Evolutionary conservation across 2,329 filamentous ascomycete species (phyloP).

Genomic region (Macroventuria anomochaeta): DNA sequence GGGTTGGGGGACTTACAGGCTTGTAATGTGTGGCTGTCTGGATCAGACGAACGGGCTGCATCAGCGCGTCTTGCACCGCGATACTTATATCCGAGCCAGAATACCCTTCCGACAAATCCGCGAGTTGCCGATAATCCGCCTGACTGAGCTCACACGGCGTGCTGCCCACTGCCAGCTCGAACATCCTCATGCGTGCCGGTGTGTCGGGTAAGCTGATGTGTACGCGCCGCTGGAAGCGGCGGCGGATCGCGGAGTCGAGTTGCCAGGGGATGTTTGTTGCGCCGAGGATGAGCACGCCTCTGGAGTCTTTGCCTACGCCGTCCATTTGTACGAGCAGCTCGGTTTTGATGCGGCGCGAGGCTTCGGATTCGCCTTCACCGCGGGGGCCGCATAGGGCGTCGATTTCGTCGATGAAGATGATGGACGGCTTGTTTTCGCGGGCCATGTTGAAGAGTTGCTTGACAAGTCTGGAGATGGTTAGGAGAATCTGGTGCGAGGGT

Average conservation of each 20-base stretch:
- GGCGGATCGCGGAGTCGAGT: slow-evolving; percentile 91
- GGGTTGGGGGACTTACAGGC: slow-evolving; percentile 62
- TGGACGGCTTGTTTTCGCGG: slow-evolving; percentile 95
- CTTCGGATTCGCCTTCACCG: slow-evolving; percentile 95
- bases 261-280: slow-evolving; percentile 99
- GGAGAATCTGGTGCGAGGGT: background rate
- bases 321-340: slow-evolving; percentile 99
- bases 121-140: slow-evolving; percentile 80
- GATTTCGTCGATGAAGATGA: slow-evolving; percentile 98
- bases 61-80: slow-evolving; percentile 92
- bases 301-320: slow-evolving; percentile 93
- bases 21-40: slow-evolving; percentile 98
- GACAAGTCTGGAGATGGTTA: slow-evolving; percentile 69
- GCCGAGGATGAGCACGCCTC: slow-evolving; percentile 90
- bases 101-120: slow-evolving; percentile 86
- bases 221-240: slow-evolving; percentile 93
- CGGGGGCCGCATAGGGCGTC: slow-evolving; percentile 94
- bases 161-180: slow-evolving; percentile 90
- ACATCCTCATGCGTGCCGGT: slow-evolving; percentile 90
- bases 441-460: slow-evolving; percentile 98
- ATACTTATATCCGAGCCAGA: slow-evolving; percentile 96
- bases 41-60: slow-evolving; percentile 97
- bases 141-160: slow-evolving; percentile 84
- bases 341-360: slow-evolving; percentile 96
- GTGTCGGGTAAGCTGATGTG: slow-evolving; percentile 92